Evolutionary conservation across 257 asterid genomes (phyloP).

Genomic region (Forsythia viridissima): DNA sequence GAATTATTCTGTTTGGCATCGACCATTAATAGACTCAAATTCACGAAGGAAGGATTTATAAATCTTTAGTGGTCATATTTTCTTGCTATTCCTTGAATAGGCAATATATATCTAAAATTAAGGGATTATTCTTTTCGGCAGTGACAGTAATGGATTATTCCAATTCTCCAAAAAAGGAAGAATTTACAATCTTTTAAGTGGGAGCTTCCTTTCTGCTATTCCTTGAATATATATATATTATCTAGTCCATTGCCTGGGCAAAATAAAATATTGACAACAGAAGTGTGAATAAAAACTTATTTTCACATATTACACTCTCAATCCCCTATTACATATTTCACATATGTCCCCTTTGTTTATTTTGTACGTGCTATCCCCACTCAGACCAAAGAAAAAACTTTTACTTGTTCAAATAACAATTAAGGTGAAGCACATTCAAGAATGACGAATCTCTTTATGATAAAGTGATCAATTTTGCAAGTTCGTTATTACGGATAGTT

Average conservation of each 20-base stretch:
- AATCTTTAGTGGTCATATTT: background rate
- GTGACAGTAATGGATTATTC: too few species aligned
- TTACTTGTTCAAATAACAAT: too few species aligned
- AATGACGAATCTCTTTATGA: too few species aligned
- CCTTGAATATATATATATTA: too few species aligned
- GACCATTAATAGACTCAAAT: background rate
- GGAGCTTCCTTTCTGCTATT: too few species aligned
- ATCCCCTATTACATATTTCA: background rate
- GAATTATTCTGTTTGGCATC: background rate
- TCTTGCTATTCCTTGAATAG: background rate
- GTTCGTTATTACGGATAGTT: too few species aligned
- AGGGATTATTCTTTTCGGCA: too few species aligned
- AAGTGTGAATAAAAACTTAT: background rate
- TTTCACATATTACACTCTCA: background rate
- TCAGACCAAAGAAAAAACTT: too few species aligned
- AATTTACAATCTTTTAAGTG: too few species aligned
- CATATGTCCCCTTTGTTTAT: background rate
- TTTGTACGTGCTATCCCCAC: background rate
- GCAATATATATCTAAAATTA: background rate
- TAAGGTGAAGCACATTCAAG: too few species aligned
- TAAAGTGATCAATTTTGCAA: too few species aligned
- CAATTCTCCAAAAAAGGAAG: too few species aligned
- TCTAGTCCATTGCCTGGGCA: background rate
- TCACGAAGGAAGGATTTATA: background rate
- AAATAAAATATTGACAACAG: background rate